phyloP scores from a whole-genome alignment of 768 basidiomycete genomes.

The Boletus reticuloceps region DNA sequence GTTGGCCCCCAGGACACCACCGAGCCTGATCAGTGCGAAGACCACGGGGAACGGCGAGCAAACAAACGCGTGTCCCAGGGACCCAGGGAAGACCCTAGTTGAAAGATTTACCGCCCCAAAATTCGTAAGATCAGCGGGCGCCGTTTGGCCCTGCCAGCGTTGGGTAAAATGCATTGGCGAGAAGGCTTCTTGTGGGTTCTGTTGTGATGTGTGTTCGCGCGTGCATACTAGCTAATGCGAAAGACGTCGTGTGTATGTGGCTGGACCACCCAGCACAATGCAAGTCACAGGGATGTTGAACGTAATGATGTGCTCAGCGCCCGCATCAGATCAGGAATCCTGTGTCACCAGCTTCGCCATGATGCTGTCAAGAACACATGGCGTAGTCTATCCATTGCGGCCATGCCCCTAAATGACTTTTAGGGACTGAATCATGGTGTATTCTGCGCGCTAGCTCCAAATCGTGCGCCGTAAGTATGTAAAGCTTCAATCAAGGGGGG shows the following conservation, averaged over 20 bases:
- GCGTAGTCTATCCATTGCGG: not conserved
- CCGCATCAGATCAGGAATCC: slow-evolving; percentile 7
- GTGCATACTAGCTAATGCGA: too few species aligned
- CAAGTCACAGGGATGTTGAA: slow-evolving; percentile 1
- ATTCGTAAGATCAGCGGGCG: slow-evolving; percentile 18
- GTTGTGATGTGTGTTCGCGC: not conserved
- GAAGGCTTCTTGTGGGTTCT: not conserved
- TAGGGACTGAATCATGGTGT: not conserved
- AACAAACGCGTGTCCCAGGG: too few species aligned
- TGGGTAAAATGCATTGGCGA: not conserved
- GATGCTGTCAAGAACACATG: slow-evolving; percentile 7
- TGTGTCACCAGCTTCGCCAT: slow-evolving; percentile 15
- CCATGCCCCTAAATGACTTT: not conserved
- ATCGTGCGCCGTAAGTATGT: not conserved
- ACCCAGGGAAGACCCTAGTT: too few species aligned
- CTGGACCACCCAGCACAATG: slow-evolving; percentile 4
- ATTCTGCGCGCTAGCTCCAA: not conserved
- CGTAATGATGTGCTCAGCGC: slow-evolving; percentile 9
- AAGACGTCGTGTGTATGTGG: not conserved
- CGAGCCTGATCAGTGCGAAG: too few species aligned
- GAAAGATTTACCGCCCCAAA: slow-evolving; percentile 18
- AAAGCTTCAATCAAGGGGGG: not conserved
- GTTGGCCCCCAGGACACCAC: too few species aligned
- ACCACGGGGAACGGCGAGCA: too few species aligned
- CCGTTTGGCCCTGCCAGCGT: not conserved